Conservation (phyloP, 441 rosid species). For the Syzygium malaccense region DNA sequence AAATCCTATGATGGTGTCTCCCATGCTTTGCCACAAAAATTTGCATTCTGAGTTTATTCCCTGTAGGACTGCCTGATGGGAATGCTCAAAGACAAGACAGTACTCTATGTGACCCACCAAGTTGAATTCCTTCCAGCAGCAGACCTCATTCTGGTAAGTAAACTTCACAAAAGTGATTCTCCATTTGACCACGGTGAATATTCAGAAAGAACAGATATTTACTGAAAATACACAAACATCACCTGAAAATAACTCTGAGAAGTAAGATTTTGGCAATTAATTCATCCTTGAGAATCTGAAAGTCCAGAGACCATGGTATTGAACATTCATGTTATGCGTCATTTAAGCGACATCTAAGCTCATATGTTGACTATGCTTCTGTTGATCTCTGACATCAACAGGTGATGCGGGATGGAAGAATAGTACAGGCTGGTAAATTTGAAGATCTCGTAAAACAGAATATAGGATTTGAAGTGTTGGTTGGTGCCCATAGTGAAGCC, state of each 20-base stretch:
- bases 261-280: not conserved
- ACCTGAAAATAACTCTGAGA: not conserved
- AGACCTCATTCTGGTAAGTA: conserved; percentile 86
- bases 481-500: conserved; percentile 90
- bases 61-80: conserved; percentile 94
- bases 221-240: not conserved
- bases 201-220: not conserved
- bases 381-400: conserved; percentile 18
- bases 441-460: conserved; percentile 70
- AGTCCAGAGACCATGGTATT: not conserved
- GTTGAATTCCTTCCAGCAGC: conserved; percentile 98
- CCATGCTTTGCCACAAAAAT: not conserved
- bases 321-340: not conserved
- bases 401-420: conserved; percentile 96
- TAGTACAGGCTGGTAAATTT: conserved; percentile 82
- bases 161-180: not conserved
- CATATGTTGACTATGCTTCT: not conserved
- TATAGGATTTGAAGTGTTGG: conserved; percentile 81
- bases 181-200: not conserved
- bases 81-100: conserved; percentile 68
- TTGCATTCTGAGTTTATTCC: not conserved
- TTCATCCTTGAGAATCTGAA: not conserved
- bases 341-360: not conserved
- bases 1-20: not conserved
- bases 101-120: conserved; percentile 95